Evolutionary conservation across 2,329 filamentous ascomycete species (phyloP).

Genomic region (Trichoderma sp.): DNA sequence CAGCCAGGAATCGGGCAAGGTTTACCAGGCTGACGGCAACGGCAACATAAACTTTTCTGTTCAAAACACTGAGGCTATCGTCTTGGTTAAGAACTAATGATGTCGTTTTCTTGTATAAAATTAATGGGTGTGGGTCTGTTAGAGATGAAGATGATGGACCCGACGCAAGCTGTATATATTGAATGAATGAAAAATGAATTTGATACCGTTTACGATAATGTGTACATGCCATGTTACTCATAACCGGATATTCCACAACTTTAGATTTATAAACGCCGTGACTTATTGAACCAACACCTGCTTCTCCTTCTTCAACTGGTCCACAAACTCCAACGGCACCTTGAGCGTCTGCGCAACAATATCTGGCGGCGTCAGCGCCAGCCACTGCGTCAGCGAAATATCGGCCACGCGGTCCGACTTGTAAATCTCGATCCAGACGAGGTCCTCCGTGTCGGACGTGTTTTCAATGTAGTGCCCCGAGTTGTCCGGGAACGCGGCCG

Average conservation of each 20-base stretch:
- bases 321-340: conserved; percentile 57
- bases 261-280: fast-evolving
- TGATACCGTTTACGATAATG: not conserved
- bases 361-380: conserved; percentile 65
- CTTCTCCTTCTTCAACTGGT: conserved; percentile 64
- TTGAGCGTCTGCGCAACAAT: conserved; percentile 63
- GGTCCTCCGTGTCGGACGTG: conserved; percentile 61
- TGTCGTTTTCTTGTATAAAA: not conserved
- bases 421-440: conserved; percentile 71
- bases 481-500: conserved; percentile 68
- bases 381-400: conserved; percentile 68
- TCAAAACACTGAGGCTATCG: conserved; percentile 29
- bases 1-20: conserved; percentile 11
- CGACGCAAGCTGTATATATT: not conserved
- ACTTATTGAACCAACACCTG: conserved; percentile 48
- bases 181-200: not conserved
- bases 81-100: conserved; percentile 23
- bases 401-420: conserved; percentile 68
- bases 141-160: not conserved
- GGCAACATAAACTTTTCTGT: conserved; percentile 27
- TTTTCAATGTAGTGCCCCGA: conserved; percentile 70
- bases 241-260: fast-evolving
- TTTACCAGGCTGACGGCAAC: conserved; percentile 21
- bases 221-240: not conserved
- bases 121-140: not conserved